Conservation (phyloP, 192 early-diverging fungal genomes). For the Podila epicladia region DNA sequence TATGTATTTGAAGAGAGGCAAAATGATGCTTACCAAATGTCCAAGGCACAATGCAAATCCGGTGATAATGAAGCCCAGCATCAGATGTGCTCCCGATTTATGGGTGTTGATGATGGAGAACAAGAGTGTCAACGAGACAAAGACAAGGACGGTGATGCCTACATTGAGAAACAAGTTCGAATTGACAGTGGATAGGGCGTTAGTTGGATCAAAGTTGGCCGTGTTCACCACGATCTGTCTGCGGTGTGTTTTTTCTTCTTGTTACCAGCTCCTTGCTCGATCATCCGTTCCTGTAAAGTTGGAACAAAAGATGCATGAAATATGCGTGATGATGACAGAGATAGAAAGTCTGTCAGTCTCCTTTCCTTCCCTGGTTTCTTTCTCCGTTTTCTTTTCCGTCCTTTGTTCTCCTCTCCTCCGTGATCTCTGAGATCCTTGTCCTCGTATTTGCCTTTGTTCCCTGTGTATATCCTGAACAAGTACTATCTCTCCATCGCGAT, state of each 20-base stretch:
- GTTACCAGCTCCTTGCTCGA: constrained; percentile 48
- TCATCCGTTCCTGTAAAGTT: constrained; percentile 35
- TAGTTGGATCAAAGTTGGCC: not conserved
- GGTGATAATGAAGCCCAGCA: constrained; percentile 47
- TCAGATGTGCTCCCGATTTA: constrained; percentile 45
- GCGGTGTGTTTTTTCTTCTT: not conserved
- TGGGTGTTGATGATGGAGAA: constrained; percentile 52
- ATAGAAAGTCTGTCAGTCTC: not conserved
- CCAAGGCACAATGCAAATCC: constrained; percentile 46
- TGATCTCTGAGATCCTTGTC: no score
- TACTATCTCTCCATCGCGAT: not conserved
- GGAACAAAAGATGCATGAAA: not conserved
- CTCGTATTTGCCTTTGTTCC: not conserved
- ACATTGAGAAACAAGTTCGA: not conserved
- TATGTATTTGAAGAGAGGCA: no score
- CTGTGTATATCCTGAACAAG: not conserved
- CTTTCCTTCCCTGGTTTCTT: not conserved
- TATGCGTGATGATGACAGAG: not conserved
- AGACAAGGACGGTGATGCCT: constrained; percentile 35
- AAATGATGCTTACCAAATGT: constrained; percentile 22
- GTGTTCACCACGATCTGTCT: not conserved
- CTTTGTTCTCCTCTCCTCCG: no score
- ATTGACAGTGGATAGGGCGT: not conserved
- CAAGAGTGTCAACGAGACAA: constrained; percentile 42
- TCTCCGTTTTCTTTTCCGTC: no score